A percentile compares a stretch with the other conserved stretches of the same genome.
Evolutionary conservation across 2,329 filamentous ascomycete species (phyloP).

Genomic region (Fusarium burgessii): DNA sequence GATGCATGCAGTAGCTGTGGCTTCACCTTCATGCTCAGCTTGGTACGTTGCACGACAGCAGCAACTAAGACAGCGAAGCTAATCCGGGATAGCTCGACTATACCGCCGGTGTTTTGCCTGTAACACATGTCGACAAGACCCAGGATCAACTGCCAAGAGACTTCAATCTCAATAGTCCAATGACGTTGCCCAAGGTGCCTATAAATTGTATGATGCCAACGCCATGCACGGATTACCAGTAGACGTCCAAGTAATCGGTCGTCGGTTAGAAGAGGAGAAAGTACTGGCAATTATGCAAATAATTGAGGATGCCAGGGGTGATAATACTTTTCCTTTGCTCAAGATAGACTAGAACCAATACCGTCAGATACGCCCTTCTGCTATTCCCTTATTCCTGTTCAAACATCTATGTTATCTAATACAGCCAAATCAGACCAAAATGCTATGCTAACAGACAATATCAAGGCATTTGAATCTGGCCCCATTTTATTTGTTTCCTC

Average conservation of each 20-base stretch:
- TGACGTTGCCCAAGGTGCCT: conserved; percentile 83
- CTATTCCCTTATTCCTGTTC: background rate
- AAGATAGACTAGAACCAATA: conserved; percentile 57
- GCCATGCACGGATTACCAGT: conserved; percentile 91
- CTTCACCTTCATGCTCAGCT: conserved; percentile 93
- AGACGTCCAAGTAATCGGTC: conserved; percentile 84
- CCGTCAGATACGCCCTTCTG: background rate
- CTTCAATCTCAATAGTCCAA: conserved; percentile 74
- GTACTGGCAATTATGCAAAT: conserved; percentile 83
- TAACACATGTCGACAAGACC: conserved; percentile 82
- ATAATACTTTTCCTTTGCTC: conserved; percentile 65
- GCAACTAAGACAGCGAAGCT: background rate
- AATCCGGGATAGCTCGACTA: conserved; percentile 77
- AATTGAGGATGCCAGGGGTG: conserved; percentile 78
- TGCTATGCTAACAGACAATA: conserved; percentile 1
- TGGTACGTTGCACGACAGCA: conserved; percentile 64
- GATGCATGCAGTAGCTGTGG: conserved; percentile 88
- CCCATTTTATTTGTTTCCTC: background rate
- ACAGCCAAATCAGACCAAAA: conserved; percentile 1
- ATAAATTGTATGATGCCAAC: conserved; percentile 84
- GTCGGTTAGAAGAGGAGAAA: conserved; percentile 87
- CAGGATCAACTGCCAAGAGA: conserved; percentile 73
- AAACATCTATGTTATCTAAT: background rate
- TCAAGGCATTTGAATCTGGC: background rate
- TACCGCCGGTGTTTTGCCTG: conserved; percentile 82